Evolutionary conservation across 2,329 filamentous ascomycete genomes (phyloP).

Genomic region (Hymenoscyphus repandus): DNA sequence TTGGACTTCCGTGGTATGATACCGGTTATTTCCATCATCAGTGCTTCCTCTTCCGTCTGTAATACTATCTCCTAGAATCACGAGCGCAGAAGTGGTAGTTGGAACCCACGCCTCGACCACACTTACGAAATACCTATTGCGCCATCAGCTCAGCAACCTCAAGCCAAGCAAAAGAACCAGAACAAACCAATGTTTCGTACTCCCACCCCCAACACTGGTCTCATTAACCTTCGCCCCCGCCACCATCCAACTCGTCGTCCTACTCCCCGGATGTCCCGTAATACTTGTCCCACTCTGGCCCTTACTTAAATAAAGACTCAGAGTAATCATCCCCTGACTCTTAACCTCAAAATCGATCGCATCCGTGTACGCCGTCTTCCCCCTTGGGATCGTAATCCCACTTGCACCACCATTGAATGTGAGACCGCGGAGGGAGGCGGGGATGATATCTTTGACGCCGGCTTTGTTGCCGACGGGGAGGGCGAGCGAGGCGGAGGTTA

Average conservation of each 20-base stretch:
- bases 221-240: constrained; percentile 49
- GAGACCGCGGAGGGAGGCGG: background rate
- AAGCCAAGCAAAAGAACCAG: background rate
- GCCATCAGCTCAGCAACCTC: too few relatives aligned
- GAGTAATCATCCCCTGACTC: constrained; percentile 46
- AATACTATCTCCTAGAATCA: constrained; percentile 60
- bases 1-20: background rate
- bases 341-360: constrained; percentile 50
- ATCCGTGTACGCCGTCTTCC: constrained; percentile 55
- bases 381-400: constrained; percentile 43
- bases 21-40: constrained; percentile 57
- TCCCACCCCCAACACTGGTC: constrained; percentile 39
- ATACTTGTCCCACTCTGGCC: constrained; percentile 54
- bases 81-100: constrained; percentile 38
- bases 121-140: constrained; percentile 51
- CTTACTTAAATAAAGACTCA: constrained; percentile 51
- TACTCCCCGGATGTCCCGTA: constrained; percentile 60
- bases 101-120: constrained; percentile 53
- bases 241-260: constrained; percentile 56
- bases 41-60: constrained; percentile 60
- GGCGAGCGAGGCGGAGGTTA: background rate
- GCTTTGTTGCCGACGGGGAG: constrained; percentile 2
- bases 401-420: constrained; percentile 2
- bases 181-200: constrained; percentile 34
- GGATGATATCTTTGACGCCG: background rate